phyloP scores from a whole-genome alignment of 352 stramenopile genomes.

The Paralagenidium karlingii region DNA sequence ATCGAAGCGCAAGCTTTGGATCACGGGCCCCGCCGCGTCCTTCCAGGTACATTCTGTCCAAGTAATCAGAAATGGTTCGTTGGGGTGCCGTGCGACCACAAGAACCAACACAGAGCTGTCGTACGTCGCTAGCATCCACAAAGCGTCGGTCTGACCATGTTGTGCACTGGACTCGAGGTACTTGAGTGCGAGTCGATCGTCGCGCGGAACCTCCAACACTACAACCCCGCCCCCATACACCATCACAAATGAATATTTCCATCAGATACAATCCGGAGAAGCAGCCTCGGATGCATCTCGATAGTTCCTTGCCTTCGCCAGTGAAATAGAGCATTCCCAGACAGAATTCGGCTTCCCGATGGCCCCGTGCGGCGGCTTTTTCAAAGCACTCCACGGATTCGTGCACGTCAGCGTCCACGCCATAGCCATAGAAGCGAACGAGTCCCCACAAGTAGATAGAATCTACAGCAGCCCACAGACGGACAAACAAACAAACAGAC shows the following conservation, averaged over 20 bases:
- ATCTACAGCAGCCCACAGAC: slow-evolving; percentile 8
- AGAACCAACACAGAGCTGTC: slow-evolving; percentile 1
- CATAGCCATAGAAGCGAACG: slow-evolving; percentile 37
- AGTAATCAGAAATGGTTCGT: not conserved
- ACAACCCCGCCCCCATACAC: no score
- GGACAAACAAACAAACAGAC: no score
- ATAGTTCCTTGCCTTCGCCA: slow-evolving; percentile 2
- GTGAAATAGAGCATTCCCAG: slow-evolving; percentile 22
- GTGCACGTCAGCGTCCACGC: slow-evolving; percentile 13
- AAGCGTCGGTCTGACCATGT: slow-evolving; percentile 21
- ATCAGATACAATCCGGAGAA: no score
- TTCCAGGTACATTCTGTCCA: slow-evolving; percentile 22
- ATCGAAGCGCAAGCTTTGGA: slow-evolving; percentile 11
- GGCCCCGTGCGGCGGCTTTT: slow-evolving; percentile 10
- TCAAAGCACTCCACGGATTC: slow-evolving; percentile 16
- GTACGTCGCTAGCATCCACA: slow-evolving; percentile 39
- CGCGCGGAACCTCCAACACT: slow-evolving; percentile 14
- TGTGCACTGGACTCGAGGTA: slow-evolving; percentile 26
- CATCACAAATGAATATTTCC: no score
- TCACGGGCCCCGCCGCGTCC: slow-evolving; percentile 20
- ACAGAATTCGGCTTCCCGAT: slow-evolving; percentile 31
- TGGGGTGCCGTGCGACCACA: not conserved
- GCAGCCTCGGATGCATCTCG: no score
- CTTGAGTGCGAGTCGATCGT: slow-evolving; percentile 15
- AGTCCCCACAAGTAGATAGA: slow-evolving; percentile 35